Evolutionary conservation across 2,329 filamentous ascomycete genomes (phyloP), one percentile per base, ranked within the genome.

Genomic region (Fusarium anguioides): DNA sequence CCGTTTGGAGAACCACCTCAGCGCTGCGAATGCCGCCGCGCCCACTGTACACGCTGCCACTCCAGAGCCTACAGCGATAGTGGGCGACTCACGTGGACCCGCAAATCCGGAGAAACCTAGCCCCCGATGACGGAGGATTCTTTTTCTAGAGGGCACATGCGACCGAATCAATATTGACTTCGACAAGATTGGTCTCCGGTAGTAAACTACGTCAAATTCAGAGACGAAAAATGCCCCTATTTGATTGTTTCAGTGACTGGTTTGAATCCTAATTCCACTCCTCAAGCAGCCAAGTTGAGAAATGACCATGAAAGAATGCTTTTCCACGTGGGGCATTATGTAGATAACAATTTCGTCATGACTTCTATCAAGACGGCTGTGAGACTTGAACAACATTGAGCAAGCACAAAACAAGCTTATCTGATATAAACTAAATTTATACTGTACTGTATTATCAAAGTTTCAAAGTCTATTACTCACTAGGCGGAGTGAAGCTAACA

Each of bases 1-100:
- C n/a, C n/a, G n/a, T 73, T 73, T 69, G 68, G 71, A 72, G 66
- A 71, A 60, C n/a, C n/a, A n/a, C n/a, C n/a, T 60, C 56, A 64
- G 58, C 50, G 60, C 70, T 67, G 46, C 44, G 54, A 69, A 61
- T 65, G 54, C 71, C 49, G 60, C 54, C 40, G 68, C 56, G 49
- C 50, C 61, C 48, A 41, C 48, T 53, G 31, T 57, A 63, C 36
- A 27, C 20, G 26, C 57, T 59, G 27, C 23, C 33, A 29, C 40
- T 46, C 40, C 20, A 31, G 31, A 21, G 29, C 56, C 70, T 66
- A 39, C 44, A 53, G 53, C 39, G n/a, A n/a, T n/a, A n/a, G n/a
- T n/a, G n/a, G n/a, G n/a, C n/a, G 50, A 50, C 62, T 57, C 60
- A 64, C 51, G 37, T 21, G 40, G 66, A 60, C 51, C 68, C 64